Evolutionary conservation across 2,329 filamentous ascomycete species (phyloP), one percentile per base, ranked within the genome.

Genomic region (Fusarium verrucosum): DNA sequence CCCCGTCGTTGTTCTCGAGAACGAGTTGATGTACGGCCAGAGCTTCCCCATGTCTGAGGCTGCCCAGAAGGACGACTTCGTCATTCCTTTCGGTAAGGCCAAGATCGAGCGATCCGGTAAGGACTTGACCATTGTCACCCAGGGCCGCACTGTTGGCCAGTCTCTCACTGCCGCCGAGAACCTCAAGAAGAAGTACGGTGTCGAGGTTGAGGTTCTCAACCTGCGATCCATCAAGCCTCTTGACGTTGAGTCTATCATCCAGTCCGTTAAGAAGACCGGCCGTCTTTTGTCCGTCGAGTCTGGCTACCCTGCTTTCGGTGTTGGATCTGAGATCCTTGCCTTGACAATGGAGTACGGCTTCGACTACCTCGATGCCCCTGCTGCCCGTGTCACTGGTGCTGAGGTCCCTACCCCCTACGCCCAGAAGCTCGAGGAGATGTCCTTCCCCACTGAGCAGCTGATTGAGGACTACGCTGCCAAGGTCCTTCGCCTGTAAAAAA

Each of bases 251-350:
- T 86, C 92, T 69, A 98, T 99, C 74, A 85, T 98, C 80, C 93
- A 96, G 79, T 97, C 94, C 13, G 89, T 99, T 77, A 98, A 99
- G 91, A 99, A 99, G 90, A 99, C 95, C 17, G 90, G 92, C 78
- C 91, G 90, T 75, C 87, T 99, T 65, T 86, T 99, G 78, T 89
- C 88, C 37, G 92, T 99, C 71, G 94, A 98, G 82, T 97, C 93
- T 55, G 95, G 94, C 68, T 99, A 94, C 87, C 95, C 95, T 65
- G 92, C 92, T 74, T 99, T 94, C 76, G 95, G 95, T 77, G 92
- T 99, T 70, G 87, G 89, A 58, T 87, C 94, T 56, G 95, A 99
- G 83, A 93, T 99, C 73, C 87, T 99, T 66, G 95, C 95, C 59
- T 84, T 97, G 61, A 89, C 92, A 65, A 96, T 96, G 90, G 95